These are phyloP conservation scores for Rubroboletus satanas DNA, from an alignment of 768 basidiomycete genomes.

Conservation along the genomic window DNA sequence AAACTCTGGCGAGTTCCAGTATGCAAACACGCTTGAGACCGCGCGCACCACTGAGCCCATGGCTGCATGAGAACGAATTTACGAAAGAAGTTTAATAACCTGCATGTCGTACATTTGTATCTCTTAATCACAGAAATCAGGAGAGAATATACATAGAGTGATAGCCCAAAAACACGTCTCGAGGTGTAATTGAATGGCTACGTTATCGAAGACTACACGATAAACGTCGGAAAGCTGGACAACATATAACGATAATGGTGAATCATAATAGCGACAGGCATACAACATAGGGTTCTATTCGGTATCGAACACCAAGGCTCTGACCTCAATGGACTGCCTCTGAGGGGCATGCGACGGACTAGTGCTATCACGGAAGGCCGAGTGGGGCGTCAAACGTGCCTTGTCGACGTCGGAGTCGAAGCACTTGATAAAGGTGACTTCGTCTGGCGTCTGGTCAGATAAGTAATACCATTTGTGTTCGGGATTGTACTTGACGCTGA, in stretches of 20 bases:
- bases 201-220: background rate
- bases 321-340: slow-evolving; percentile 43
- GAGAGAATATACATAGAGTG: background rate
- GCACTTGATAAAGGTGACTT: slow-evolving; percentile 43
- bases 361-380: slow-evolving; percentile 37
- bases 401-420: slow-evolving; percentile 40
- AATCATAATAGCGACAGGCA: background rate
- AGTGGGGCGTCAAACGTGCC: slow-evolving; percentile 41
- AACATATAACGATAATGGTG: background rate
- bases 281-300: slow-evolving; percentile 23
- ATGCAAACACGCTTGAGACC: slow-evolving; percentile 51
- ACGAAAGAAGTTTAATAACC: background rate
- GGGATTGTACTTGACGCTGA: slow-evolving; percentile 35
- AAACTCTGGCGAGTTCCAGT: slow-evolving; percentile 78
- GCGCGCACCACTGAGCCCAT: slow-evolving; percentile 7
- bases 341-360: slow-evolving; percentile 35
- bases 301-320: slow-evolving; percentile 40
- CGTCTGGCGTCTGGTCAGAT: slow-evolving; percentile 38
- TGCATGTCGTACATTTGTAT: background rate
- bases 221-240: background rate
- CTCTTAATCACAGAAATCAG: background rate
- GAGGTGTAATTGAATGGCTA: background rate
- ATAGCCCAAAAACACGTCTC: background rate
- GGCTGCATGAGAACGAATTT: slow-evolving; percentile 10
- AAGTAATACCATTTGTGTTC: slow-evolving; percentile 40